Percentiles rank a stretch among this genome's conserved stretches.
Evolutionary conservation across 2,329 filamentous ascomycete genomes (phyloP).

Genomic region (Orbilia blumenaviensis): DNA sequence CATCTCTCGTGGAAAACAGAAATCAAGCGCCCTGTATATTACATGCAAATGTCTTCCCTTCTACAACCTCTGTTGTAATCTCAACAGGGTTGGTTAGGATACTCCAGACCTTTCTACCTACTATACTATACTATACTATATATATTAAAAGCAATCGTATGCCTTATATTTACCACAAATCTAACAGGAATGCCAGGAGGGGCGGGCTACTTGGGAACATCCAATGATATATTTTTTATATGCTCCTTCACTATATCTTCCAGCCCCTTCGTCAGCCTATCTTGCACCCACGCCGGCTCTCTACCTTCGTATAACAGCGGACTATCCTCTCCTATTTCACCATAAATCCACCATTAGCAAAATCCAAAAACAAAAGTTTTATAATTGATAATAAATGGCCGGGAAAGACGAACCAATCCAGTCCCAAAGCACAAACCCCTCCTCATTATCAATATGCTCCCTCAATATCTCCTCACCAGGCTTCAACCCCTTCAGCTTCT

Average conservation of each 20-base stretch:
- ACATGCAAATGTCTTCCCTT: no score
- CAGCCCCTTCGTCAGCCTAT: slow-evolving; percentile 73
- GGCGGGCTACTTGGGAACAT: background rate
- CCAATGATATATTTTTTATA: slow-evolving; percentile 30
- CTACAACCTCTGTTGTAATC: no score
- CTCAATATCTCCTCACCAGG: slow-evolving; percentile 40
- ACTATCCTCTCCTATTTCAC: slow-evolving; percentile 67
- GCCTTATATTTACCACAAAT: background rate
- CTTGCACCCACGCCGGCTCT: slow-evolving; percentile 74
- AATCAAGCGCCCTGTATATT: no score
- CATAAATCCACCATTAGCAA: background rate
- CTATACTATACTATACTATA: no score
- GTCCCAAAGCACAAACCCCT: slow-evolving; percentile 53
- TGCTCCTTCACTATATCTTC: slow-evolving; percentile 60
- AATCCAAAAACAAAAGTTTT: background rate
- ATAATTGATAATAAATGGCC: no score
- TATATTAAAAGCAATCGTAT: no score
- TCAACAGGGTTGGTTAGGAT: no score
- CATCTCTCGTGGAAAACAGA: no score
- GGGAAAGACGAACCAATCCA: slow-evolving; percentile 42
- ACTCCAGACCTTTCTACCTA: no score
- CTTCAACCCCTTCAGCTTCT: slow-evolving; percentile 66
- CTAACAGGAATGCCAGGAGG: background rate
- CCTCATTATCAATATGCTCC: slow-evolving; percentile 43
- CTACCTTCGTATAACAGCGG: slow-evolving; percentile 71